Conservation (phyloP, 805 yeast species). For the Candida methanosorbosa region DNA sequence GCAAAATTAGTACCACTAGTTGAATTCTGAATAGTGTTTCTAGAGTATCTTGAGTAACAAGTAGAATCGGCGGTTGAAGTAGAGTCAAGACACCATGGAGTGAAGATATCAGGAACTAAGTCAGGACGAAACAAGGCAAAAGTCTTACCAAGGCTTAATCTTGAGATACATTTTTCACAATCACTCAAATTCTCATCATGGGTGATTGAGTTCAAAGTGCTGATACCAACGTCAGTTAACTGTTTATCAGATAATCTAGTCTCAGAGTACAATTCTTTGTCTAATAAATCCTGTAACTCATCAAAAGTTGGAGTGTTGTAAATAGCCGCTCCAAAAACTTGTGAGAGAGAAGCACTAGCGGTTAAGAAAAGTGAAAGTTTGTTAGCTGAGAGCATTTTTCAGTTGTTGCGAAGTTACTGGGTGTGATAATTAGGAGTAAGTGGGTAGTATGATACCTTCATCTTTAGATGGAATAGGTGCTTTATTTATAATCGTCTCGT, state of each 20-base stretch:
- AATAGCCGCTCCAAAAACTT: too few species aligned
- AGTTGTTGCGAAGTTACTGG: too few species aligned
- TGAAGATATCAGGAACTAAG: constrained; percentile 30
- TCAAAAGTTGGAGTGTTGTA: not conserved
- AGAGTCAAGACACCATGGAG: constrained; percentile 33
- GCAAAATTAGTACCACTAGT: constrained; percentile 39
- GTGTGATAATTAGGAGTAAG: too few species aligned
- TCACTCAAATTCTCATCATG: constrained; percentile 6
- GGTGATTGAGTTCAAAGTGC: constrained; percentile 4
- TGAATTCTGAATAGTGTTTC: constrained; percentile 29
- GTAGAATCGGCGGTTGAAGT: constrained; percentile 14
- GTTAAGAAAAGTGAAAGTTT: too few species aligned
- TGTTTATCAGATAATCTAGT: constrained; percentile 2
- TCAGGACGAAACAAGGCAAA: constrained; percentile 31
- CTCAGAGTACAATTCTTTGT: not conserved
- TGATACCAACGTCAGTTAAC: constrained; percentile 1
- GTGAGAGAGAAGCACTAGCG: too few species aligned
- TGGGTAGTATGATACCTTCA: too few species aligned
- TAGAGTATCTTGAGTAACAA: constrained; percentile 25
- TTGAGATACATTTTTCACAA: constrained; percentile 28
- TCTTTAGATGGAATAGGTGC: too few species aligned
- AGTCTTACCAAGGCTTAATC: constrained; percentile 28
- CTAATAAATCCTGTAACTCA: not conserved
- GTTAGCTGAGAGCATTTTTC: too few species aligned
- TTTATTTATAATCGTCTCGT: too few species aligned